phyloP scores from a whole-genome alignment of 179 eudicot genomes.

The Heliamphora pulchella region DNA sequence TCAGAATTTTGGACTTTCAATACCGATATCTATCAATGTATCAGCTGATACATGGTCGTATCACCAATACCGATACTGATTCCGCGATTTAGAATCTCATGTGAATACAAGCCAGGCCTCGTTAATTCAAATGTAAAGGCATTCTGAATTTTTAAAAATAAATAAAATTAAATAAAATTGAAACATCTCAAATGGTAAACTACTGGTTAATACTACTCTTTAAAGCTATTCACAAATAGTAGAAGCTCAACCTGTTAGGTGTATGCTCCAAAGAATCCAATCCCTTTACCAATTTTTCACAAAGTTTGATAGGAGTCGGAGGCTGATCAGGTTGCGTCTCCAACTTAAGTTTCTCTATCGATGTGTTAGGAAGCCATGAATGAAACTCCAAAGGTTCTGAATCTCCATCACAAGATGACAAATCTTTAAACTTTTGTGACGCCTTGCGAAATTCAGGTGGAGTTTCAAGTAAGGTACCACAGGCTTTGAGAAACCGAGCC shows the following conservation, averaged over 20 bases:
- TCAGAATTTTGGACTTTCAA: too few relatives aligned
- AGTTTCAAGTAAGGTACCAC: conserved; percentile 73
- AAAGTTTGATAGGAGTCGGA: conserved; percentile 25
- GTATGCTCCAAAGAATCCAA: conserved; percentile 24
- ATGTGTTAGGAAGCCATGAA: conserved; percentile 40
- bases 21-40: too few relatives aligned
- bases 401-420: conserved; percentile 16
- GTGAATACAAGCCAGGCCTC: background rate
- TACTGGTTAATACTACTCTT: background rate
- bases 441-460: conserved; percentile 63
- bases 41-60: too few relatives aligned
- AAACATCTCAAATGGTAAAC: background rate
- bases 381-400: conserved; percentile 24
- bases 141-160: background rate
- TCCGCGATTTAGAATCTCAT: too few relatives aligned
- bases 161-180: background rate
- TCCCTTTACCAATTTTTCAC: conserved; percentile 27
- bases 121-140: background rate
- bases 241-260: conserved; percentile 40
- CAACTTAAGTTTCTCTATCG: conserved; percentile 28
- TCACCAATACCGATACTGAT: too few relatives aligned
- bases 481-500: conserved; percentile 78
- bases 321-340: conserved; percentile 30
- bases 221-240: background rate
- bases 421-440: conserved; percentile 26